Conservation (phyloP, 495 filamentous ascomycete species). For the Hypoxylon fuscum region DNA sequence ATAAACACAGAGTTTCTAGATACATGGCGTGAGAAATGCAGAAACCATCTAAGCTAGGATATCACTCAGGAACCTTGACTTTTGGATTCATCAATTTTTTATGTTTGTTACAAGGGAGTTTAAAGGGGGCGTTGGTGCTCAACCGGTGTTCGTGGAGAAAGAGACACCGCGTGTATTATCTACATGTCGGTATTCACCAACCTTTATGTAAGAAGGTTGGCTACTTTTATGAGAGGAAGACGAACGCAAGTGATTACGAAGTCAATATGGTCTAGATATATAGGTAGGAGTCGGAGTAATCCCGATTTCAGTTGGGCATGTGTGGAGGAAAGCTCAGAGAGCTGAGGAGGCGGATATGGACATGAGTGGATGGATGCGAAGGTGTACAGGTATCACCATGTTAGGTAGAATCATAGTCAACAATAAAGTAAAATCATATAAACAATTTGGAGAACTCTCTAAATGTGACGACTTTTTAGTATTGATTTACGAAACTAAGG, state of each 20-base stretch:
- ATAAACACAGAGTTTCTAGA: neutral
- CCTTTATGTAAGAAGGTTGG: neutral
- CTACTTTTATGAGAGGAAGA: conserved; percentile 26
- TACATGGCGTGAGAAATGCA: conserved; percentile 5
- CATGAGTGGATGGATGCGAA: conserved; percentile 4
- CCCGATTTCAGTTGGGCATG: neutral
- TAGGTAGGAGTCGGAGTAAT: conserved; percentile 3
- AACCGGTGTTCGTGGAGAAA: conserved; percentile 28
- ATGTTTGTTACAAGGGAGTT: conserved; percentile 18
- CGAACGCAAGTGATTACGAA: conserved; percentile 32
- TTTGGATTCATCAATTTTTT: conserved; percentile 1
- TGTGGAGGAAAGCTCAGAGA: conserved; percentile 6
- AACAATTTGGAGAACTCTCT: neutral
- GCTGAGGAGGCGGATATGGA: conserved; percentile 5
- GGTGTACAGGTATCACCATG: conserved; percentile 33
- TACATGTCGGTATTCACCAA: conserved; percentile 11
- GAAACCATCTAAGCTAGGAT: conserved; percentile 5
- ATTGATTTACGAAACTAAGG: too few relatives aligned
- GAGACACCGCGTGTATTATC: conserved; percentile 30
- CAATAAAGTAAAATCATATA: conserved; percentile 36
- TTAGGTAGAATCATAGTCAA: conserved; percentile 33
- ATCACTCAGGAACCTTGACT: conserved; percentile 14
- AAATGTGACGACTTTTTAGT: too few relatives aligned
- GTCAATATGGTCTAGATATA: conserved; percentile 9
- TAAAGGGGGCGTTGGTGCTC: conserved; percentile 14